These are phyloP conservation scores for Zalaria sp. DNA, from an alignment of 2,329 filamentous ascomycete genomes.

Conservation along the genomic window DNA sequence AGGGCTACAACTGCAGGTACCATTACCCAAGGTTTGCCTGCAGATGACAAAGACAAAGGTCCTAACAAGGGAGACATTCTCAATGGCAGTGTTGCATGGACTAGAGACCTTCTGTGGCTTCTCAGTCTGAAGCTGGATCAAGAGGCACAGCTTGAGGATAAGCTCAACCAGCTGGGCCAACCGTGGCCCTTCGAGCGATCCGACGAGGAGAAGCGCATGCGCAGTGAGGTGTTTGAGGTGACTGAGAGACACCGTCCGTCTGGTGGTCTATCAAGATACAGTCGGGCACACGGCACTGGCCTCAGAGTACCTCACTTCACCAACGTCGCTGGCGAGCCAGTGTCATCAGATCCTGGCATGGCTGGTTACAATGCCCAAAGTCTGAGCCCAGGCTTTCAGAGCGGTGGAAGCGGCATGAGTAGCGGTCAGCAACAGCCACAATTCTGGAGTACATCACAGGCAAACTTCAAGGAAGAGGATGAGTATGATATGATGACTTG, in stretches of 20 bases:
- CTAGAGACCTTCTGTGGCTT: slow-evolving; percentile 94
- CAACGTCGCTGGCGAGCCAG: slow-evolving; percentile 70
- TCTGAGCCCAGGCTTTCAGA: slow-evolving; percentile 39
- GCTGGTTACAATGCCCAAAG: slow-evolving; percentile 19
- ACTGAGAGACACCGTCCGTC: slow-evolving; percentile 61
- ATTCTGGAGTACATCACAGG: slow-evolving; percentile 25
- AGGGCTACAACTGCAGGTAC: slow-evolving; percentile 56
- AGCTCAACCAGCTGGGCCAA: slow-evolving; percentile 57
- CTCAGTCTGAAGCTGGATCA: slow-evolving; percentile 78
- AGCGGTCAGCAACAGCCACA: slow-evolving; percentile 39
- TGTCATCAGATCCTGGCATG: slow-evolving; percentile 36
- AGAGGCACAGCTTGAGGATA: slow-evolving; percentile 72
- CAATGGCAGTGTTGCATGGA: slow-evolving; percentile 95
- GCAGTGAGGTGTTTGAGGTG: slow-evolving; percentile 77
- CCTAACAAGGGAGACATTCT: slow-evolving; percentile 98
- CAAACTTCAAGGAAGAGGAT: slow-evolving; percentile 84
- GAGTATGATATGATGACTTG: slow-evolving; percentile 46
- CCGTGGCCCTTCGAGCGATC: slow-evolving; percentile 68
- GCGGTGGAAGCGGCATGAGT: slow-evolving; percentile 49
- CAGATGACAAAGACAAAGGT: slow-evolving; percentile 96
- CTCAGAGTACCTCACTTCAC: slow-evolving; percentile 88
- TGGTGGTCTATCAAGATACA: slow-evolving; percentile 39
- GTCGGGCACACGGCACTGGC: slow-evolving; percentile 67
- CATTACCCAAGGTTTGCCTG: slow-evolving; percentile 81
- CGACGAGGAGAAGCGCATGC: slow-evolving; percentile 93